Evolutionary conservation across 192 early-diverging fungal genomes (phyloP), one percentile per base, ranked within the genome.

Genomic region (Coemansia umbellata): DNA sequence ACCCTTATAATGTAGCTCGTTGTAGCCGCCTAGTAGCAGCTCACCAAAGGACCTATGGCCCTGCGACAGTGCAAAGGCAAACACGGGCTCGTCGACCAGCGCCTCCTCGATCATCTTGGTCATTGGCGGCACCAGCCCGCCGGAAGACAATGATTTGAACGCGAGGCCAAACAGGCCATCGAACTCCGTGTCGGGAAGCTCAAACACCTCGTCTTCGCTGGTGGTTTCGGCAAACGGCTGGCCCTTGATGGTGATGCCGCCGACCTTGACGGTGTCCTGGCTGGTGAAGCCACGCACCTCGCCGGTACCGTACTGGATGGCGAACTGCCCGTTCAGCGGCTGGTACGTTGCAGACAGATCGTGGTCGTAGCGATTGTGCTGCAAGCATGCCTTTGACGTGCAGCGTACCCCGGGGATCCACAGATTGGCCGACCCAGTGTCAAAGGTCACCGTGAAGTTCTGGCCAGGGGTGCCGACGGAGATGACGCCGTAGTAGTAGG

Each of bases 381-480:
- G 63, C 36, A 63, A 18, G 37, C 78, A 79, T 1, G 63, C 67
- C 49, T 68, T 69, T 28, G 67, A 74, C 17, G 62, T 58, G 50
- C 78, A 79, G 11, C 58, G 53, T 10, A 67, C 55, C 1, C 78
- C 72, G 3, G 78, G 78, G 11, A 79, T 62, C 85, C 87, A 89
- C 32, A 89, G 58, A 65, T 87, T 84, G 21, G 81, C 72, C n/a
- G 84, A 86, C 6, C 87, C 87, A 0, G 87, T 89, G 47, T 89
- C 87, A 50, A 89, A 85, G 23, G 80, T 81, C 48, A 88, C 63
- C 13, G 81, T 79, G 40, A 88, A 88, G 18, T 56, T 55, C 45
- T 85, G 85, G 11, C 80, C 70, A 8, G 88, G 88, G 5, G 83
- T 82, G 41, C 87, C 87, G 4, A 89, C 52, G 5, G 78, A 74